Evolutionary conservation across 257 asterid species (phyloP), one percentile per base, ranked within the genome.

Genomic region (Coffea canephora): DNA sequence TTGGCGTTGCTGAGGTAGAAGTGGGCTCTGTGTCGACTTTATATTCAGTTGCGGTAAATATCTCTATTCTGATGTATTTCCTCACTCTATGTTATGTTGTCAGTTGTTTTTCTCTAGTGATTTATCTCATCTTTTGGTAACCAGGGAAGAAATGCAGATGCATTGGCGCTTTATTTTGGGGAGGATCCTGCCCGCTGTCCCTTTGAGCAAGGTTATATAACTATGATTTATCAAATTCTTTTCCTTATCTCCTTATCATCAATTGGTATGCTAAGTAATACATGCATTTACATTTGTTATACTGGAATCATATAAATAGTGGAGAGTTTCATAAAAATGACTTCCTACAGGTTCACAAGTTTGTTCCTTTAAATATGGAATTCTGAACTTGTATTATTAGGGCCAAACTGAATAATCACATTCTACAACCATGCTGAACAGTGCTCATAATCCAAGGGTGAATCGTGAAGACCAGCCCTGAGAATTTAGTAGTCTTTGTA

Each of bases 121-220:
- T 78, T 48, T 59, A 57, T 43, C 77, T 77, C 67, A 48, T 78
- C 66, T 71, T 41, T 72, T 79, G 82, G 83, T 36, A 75, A 77
- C 50, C 94, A 96, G 99, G 99, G 98, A 78, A 91, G 93, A 86
- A 92, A 92, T 76, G 99, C 99, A 34, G 99, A 96, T 91, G 98
- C 98, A 45, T 85, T 94, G 83, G 95, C 95, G 77, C 87, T 94
- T 67, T 96, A 96, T 89, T 96, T 96, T 65, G 97, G 97, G 34
- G 99, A 96, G 90, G 99, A 96, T 82, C 98, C 98, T 77, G 97
- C 92, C 41, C 89, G 90, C 69, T 94, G 91, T 87, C 99, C 99
- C 64, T 94, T 94, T 77, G 99, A 96, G 88, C 99, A 96, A 92
- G 99, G 99, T 96, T 81, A 78, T 73, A 23, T 34, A 39, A 67